Base-by-base conservation (phyloP, 2,329 filamentous ascomycete genomes). In the Colletotrichum sansevieriae region DNA sequence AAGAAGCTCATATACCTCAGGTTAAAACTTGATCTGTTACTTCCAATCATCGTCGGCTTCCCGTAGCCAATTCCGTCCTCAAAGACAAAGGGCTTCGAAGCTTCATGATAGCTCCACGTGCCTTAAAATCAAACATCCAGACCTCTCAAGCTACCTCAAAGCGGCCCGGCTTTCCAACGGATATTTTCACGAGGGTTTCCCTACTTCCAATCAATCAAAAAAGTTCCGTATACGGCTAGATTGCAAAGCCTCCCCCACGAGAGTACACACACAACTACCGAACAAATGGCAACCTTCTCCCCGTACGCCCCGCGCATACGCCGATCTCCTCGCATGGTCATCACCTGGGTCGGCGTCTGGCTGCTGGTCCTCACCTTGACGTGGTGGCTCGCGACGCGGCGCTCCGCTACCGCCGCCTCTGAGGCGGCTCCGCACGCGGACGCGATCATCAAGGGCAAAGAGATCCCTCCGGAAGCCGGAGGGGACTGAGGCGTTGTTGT, bases 331-430 rank as follows among this genome's bases (percentile, higher is more conserved):
- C 52, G 49, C 25, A 39, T 73, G 15, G 57, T 69, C 22, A 22
- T 69, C 51, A 61, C 47, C 15, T 73, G 72, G 70, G 49, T 73
- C 25, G 64, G 41, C 15, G 55, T 66, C 11, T 73, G 71, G 65
- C 37, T 71, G 9, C 13, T 61, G n/a, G 37, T 67, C 3, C 47
- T 73, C 29, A 51, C 67, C 15, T 39, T 72, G 33, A 65, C 64
- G 35, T 71, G 67, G 71, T 69, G 67, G 60, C 51, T 71, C 51
- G 43, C 44, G 44, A 65, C 43, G 54, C 47, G 64, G 61, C 56
- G 61, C 13, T 51, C 39, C 15, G 58, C 59, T 22, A 37, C 44
- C 29, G 51, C 39, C 44, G 51, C 39, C 8, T 44, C 12, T 4
- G 41, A 13, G 51, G 41, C 57, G 37, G 20, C 37, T 13, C 18